Percentiles rank a stretch among this genome's conserved stretches.
Evolutionary conservation across 1,284 basidiomycete genomes (phyloP).

Genomic region (Rugosomyces carneus): DNA sequence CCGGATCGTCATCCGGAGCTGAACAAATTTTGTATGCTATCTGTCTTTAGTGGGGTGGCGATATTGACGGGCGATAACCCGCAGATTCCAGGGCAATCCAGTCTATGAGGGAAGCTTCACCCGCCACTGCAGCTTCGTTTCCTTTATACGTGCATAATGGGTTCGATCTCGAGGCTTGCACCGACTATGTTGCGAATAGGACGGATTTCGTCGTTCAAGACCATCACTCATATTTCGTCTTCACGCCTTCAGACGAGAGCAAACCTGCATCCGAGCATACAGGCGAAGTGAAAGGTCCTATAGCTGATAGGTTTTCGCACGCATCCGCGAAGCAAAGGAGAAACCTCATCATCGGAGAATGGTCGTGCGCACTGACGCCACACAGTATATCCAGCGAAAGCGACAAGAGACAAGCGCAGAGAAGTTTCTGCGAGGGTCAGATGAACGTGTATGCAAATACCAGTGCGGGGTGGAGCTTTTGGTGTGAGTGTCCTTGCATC

Average conservation of each 20-base stretch:
- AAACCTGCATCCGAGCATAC: conserved; percentile 47
- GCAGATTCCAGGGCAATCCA: conserved; percentile 48
- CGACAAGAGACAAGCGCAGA: conserved; percentile 41
- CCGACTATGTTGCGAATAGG: conserved; percentile 46
- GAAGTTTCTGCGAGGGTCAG: conserved; percentile 59
- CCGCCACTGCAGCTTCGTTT: conserved; percentile 37
- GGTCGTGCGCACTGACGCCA: conserved; percentile 63
- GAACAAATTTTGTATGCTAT: conserved; percentile 39
- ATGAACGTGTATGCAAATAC: conserved; percentile 53
- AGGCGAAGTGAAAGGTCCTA: conserved; percentile 36
- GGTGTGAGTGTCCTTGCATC: too few relatives aligned
- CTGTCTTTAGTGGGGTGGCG: conserved; percentile 24
- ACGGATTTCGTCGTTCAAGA: conserved; percentile 72
- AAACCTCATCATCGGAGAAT: conserved; percentile 69
- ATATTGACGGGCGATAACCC: neutral
- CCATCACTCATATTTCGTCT: conserved; percentile 74
- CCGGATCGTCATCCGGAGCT: conserved; percentile 46
- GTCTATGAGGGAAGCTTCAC: conserved; percentile 44
- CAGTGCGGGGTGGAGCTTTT: conserved; percentile 69
- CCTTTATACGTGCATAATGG: conserved; percentile 76
- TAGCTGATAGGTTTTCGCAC: conserved; percentile 34
- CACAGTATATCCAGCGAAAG: conserved; percentile 46
- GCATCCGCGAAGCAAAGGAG: conserved; percentile 38
- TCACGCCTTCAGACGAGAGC: conserved; percentile 39
- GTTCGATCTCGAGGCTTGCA: conserved; percentile 58